Evolutionary conservation across 2,329 filamentous ascomycete species (phyloP), one percentile per base, ranked within the genome.

Genomic region (Grosmannia serpens): DNA sequence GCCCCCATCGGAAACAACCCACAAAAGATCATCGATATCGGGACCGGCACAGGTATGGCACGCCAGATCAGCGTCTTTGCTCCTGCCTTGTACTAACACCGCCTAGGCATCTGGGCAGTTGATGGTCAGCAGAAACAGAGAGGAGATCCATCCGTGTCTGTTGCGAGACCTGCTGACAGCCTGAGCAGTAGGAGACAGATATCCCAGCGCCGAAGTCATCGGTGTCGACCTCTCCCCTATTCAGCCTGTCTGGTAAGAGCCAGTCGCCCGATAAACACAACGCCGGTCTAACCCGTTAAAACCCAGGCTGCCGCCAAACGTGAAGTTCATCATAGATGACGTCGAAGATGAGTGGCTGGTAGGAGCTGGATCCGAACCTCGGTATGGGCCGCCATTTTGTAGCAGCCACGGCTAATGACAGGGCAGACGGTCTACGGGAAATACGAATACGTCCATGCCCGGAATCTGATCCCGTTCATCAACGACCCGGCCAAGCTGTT

Each of bases 381-480:
- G n/a, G n/a, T n/a, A n/a, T n/a, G n/a, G n/a, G n/a, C 62, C 69
- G 4, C 4, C 8, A n/a, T 11, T 44, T 33, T 24, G n/a, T 33
- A 2, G n/a, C 1, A 20, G 4, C 31, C 15, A 47, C 17, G 41
- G 9, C 53, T 55, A 24, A 52, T 27, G 13, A 7, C 26, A 52
- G 5, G 20, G 3, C 20, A 58, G 53, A 35, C 52, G 9, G n/a
- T 4, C 10, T 29, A 78, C 54, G 68, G 72, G 4, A 71, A 77
- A 56, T 83, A 80, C 64, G 81, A 85, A 65, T 75, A 79, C 60
- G 76, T 86, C 1, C 75, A 74, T 73, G 78, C 74, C 64, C 74
- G 69, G 64, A 76, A 65, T 65, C 77, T 71, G 73, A 74, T 76
- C 26, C 74, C 53, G 1, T 54, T 56, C 11, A 24, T 59, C 58